Evolutionary conservation across 257 asterid species (phyloP).

Genomic region (Solanum lignicaule): DNA sequence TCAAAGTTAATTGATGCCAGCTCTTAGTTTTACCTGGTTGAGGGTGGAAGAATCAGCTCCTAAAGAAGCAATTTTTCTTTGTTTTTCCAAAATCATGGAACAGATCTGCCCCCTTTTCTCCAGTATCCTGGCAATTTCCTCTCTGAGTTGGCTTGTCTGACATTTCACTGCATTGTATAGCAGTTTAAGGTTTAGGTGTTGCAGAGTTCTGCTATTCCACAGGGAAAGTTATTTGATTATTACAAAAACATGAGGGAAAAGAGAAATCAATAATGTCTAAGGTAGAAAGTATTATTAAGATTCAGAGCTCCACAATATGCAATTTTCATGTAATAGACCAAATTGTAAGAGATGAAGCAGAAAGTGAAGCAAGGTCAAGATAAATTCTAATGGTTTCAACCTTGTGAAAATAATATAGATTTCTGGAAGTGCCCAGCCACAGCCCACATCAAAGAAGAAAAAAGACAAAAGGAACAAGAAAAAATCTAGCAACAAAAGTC

Average conservation of each 20-base stretch:
- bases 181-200: not conserved
- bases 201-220: not conserved
- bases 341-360: not conserved
- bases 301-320: not conserved
- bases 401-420: not conserved
- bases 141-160: slow-evolving; percentile 40
- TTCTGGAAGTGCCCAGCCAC: not conserved
- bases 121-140: slow-evolving; percentile 37
- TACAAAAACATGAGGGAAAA: not conserved
- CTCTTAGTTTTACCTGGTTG: slow-evolving; percentile 33
- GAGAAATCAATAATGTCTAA: not conserved
- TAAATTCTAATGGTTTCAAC: not conserved
- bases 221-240: not conserved
- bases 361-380: not conserved
- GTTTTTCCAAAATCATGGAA: slow-evolving; percentile 49
- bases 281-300: not conserved
- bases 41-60: slow-evolving; percentile 55
- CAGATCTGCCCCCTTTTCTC: slow-evolving; percentile 47
- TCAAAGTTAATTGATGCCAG: not conserved
- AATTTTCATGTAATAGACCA: not conserved
- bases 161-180: slow-evolving; percentile 45
- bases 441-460: not conserved
- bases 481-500: not conserved
- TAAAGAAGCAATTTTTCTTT: slow-evolving; percentile 40
- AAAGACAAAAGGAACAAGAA: not conserved